Conservation (phyloP, 768 basidiomycete species). For the Paxillus rubicundulus region DNA sequence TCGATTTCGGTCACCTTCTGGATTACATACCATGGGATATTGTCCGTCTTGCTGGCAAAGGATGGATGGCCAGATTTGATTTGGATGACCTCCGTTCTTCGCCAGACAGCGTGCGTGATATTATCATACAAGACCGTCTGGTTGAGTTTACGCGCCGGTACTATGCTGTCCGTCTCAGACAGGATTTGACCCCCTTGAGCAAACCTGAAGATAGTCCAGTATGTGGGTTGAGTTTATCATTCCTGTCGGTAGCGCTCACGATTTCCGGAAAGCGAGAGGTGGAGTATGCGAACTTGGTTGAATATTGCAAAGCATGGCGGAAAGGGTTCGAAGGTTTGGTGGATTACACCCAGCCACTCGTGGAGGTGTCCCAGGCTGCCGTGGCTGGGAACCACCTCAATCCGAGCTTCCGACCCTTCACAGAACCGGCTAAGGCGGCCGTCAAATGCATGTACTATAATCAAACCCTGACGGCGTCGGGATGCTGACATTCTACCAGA, state of each 20-base stretch:
- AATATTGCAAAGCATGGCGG: conserved; percentile 61
- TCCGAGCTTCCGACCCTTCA: conserved; percentile 44
- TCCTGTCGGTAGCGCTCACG: conserved; percentile 2
- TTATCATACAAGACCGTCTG: conserved; percentile 71
- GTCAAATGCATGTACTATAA: conserved; percentile 61
- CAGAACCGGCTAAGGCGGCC: conserved; percentile 37
- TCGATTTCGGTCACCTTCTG: conserved; percentile 31
- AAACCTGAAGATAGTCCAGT: conserved; percentile 65
- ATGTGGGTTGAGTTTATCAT: conserved; percentile 27
- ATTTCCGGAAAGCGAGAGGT: conserved; percentile 51
- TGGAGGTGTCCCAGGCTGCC: conserved; percentile 61
- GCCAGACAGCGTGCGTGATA: conserved; percentile 48
- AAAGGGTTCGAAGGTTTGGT: conserved; percentile 62
- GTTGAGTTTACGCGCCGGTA: conserved; percentile 77
- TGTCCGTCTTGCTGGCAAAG: conserved; percentile 49
- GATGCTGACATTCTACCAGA: conserved; percentile 44
- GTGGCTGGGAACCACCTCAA: conserved; percentile 56
- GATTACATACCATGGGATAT: conserved; percentile 62
- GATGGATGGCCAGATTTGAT: conserved; percentile 50
- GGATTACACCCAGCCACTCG: conserved; percentile 64
- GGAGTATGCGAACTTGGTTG: conserved; percentile 57
- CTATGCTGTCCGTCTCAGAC: conserved; percentile 51
- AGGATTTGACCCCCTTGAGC: conserved; percentile 71
- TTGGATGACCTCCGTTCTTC: conserved; percentile 33
- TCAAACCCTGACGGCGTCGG: conserved; percentile 18